A percentile compares a stretch with the other conserved stretches of the same genome.
These are phyloP conservation scores for Oryza australiensis DNA, from an alignment of 176 grass and related monocot genomes.

Conservation along the genomic window DNA sequence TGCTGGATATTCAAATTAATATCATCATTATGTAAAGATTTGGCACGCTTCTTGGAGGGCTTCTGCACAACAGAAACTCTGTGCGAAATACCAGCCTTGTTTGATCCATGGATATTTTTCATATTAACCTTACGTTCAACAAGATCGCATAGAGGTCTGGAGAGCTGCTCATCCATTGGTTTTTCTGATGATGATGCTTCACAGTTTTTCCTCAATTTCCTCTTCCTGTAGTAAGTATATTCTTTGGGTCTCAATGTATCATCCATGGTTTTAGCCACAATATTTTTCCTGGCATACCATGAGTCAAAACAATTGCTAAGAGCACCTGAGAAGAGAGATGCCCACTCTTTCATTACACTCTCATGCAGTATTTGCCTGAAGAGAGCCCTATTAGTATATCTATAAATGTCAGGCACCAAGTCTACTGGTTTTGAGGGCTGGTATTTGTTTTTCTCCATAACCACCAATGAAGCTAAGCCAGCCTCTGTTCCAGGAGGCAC, in stretches of 20 bases:
- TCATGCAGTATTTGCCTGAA: conserved; percentile 71
- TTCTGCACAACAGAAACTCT: conserved; percentile 39
- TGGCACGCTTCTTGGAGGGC: conserved; percentile 28
- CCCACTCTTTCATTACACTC: conserved; percentile 52
- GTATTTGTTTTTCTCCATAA: conserved; percentile 48
- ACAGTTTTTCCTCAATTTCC: conserved; percentile 55
- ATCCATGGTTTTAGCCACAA: conserved; percentile 31
- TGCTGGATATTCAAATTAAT: conserved; percentile 40
- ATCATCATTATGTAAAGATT: conserved; percentile 24
- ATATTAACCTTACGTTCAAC: conserved; percentile 46
- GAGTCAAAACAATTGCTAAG: conserved; percentile 56
- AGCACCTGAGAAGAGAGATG: conserved; percentile 48
- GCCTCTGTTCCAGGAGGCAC: conserved; percentile 63
- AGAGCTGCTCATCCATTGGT: conserved; percentile 49
- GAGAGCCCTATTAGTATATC: conserved; percentile 63
- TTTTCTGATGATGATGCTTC: conserved; percentile 32
- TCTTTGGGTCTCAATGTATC: conserved; percentile 43
- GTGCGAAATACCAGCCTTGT: conserved; percentile 30
- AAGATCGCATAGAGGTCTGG: conserved; percentile 50
- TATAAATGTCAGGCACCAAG: conserved; percentile 54
- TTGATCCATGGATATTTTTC: conserved; percentile 38
- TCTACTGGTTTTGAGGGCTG: conserved; percentile 38
- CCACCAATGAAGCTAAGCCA: conserved; percentile 34
- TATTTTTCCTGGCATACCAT: conserved; percentile 42
- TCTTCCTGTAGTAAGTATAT: conserved; percentile 78